These are phyloP conservation scores for Fusarium phyllophilum DNA, from an alignment of 2,329 filamentous ascomycete genomes.

Conservation along the genomic window DNA sequence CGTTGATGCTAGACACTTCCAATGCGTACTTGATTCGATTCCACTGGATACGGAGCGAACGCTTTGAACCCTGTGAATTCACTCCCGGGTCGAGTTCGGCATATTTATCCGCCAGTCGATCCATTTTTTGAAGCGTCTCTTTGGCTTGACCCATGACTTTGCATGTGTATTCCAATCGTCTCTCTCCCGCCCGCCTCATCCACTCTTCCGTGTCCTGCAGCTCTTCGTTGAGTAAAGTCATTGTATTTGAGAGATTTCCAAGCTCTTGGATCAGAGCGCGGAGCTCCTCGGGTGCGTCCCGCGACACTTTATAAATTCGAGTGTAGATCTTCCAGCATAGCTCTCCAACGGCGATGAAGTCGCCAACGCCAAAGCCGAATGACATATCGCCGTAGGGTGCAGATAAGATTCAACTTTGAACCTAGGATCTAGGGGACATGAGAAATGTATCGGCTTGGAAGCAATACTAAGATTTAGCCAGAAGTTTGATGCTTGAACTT, in stretches of 20 bases:
- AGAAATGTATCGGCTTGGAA: too few relatives aligned
- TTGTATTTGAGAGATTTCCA: fast-evolving
- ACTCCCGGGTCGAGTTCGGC: too few relatives aligned
- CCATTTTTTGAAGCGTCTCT: background rate
- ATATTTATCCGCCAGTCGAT: background rate
- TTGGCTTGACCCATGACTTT: background rate
- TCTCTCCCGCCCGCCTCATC: fast-evolving
- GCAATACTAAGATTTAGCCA: too few relatives aligned
- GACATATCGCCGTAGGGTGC: background rate
- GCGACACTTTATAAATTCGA: fast-evolving
- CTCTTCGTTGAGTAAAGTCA: fast-evolving
- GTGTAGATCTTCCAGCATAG: background rate
- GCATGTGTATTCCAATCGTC: background rate
- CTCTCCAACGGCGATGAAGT: background rate
- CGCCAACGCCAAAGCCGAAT: background rate
- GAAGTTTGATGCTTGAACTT: background rate
- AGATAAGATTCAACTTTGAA: too few relatives aligned
- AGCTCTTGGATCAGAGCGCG: fast-evolving
- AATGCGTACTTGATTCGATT: background rate
- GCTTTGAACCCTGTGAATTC: too few relatives aligned
- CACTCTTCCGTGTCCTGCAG: fast-evolving
- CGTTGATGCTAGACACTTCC: background rate
- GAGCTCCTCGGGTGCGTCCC: fast-evolving
- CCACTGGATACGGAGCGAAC: fast-evolving
- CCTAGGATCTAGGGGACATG: too few relatives aligned